Evolutionary conservation across 1,139 yeast genomes (phyloP), one percentile per base, ranked within the genome.

Genomic region (Candida sanyaensis): DNA sequence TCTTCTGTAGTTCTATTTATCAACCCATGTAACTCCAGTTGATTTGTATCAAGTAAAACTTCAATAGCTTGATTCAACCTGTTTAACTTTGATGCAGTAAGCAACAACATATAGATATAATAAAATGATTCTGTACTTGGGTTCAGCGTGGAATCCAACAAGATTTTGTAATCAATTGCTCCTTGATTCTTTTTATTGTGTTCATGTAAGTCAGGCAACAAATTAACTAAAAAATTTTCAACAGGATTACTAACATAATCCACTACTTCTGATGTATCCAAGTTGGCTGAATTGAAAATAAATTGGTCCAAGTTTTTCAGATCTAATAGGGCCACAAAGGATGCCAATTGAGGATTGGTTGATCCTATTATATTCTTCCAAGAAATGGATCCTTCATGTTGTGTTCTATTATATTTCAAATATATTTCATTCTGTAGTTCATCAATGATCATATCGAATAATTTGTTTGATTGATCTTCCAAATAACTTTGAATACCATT

Each of bases 371-470:
- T 50, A n/a, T 54, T 51, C 29, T 63, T 64, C 75, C 75, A 70
- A 4, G 67, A 55, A 34, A 55, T 49, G 2, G 49, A 49, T 12
- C 54, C 52, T n/a, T 46, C 27, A 23, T 38, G 44, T 3, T 24
- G 36, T 2, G 49, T 36, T 9, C 53, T 43, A 6, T 49, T 44
- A 41, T 57, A 59, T 56, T 85, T 87, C 47, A 88, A 72, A 61
- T 88, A 92, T 17, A 91, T 72, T 50, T 89, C 88, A 49, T 77
- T 80, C 52, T 83, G 86, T 39, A 91, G 69, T 61, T 91, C 97
- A 54, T 88, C 96, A 21, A 89, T 72, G 27, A 91, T 71, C 59
- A 83, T 83, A 48, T 86, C 90, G 58, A 87, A 86, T 41, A 92
- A 66, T 45, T 78, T 77, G 59, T 74, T 84, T 38, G 84, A 82